These are phyloP conservation scores for Claviceps fusiformis DNA, from an alignment of 2,329 filamentous ascomycete species.

Conservation along the genomic window DNA sequence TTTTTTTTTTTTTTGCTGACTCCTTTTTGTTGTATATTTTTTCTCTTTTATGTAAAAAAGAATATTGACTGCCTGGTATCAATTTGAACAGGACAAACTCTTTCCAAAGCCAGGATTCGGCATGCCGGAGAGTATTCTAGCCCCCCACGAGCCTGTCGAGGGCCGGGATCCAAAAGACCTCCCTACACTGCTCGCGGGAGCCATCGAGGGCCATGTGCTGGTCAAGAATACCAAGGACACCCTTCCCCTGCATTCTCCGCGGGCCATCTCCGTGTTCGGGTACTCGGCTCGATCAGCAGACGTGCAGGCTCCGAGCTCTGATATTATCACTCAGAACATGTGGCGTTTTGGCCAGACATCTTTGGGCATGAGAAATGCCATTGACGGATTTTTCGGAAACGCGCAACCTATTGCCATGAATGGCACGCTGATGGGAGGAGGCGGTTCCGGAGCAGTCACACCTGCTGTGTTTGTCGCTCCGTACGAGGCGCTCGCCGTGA, in stretches of 20 bases:
- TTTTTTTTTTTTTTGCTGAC: neutral
- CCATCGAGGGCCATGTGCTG: conserved; percentile 49
- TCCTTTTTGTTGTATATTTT: neutral
- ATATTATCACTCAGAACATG: conserved; percentile 19
- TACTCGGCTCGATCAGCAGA: conserved; percentile 41
- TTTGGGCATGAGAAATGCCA: neutral
- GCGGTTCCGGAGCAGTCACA: conserved; percentile 34
- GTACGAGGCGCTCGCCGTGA: conserved; percentile 38
- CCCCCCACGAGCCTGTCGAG: conserved; percentile 39
- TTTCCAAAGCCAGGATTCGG: conserved; percentile 35
- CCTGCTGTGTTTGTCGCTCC: conserved; percentile 37
- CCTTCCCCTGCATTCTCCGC: conserved; percentile 37
- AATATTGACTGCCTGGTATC: conserved; percentile 41
- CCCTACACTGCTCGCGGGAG: conserved; percentile 35
- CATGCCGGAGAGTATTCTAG: conserved; percentile 33
- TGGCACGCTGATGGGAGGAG: conserved; percentile 27
- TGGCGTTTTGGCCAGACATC: conserved; percentile 20
- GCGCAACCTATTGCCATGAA: conserved; percentile 22
- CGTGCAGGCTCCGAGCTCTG: conserved; percentile 23
- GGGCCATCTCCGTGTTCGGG: conserved; percentile 44
- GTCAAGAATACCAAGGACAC: conserved; percentile 45
- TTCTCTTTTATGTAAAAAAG: conserved; percentile 8
- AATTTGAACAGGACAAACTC: conserved; percentile 35
- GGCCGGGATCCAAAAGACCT: conserved; percentile 33
- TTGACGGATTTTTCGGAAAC: conserved; percentile 13